Base-by-base conservation (phyloP, 768 basidiomycete genomes). In the Mycena amicta region DNA sequence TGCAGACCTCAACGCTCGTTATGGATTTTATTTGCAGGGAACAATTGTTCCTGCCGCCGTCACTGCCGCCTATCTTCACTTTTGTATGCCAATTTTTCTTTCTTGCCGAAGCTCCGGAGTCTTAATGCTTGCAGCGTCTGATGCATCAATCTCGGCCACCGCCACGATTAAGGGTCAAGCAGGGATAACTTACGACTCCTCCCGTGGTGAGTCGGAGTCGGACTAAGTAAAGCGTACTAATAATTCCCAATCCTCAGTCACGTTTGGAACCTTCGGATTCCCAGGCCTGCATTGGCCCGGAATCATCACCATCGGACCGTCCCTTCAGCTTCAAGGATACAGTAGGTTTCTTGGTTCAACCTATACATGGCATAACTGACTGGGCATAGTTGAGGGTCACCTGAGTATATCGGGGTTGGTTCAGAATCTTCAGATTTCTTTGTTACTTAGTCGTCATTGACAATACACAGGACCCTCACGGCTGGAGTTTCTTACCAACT, bases 261-360 rank as follows among this genome's bases (percentile, higher is more conserved):
- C 53, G 13, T 50, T 66, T 11, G 53, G 47, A 18, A 55, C 59
- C 22, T 60, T 58, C 30, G 65, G 65, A 28, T 66, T 66, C 52
- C 65, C 65, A 25, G 65, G 65, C 8, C 57, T 66, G 4, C 63
- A 66, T 43, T 63, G 61, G 60, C 65, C 65, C 8, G 65, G 65
- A 22, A 47, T 66, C 5, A 43, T 66, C 18, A 66, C 62, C 5
- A 28, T 66, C 5, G 65, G 65, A 4, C 65, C 65, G 23, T 59
- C 65, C 15, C 59, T 66, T 16, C 58, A 37, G 18, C 33, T 37
- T 18, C 8, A 8, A 8, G 33, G 33, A 8, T 37, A 37, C 18
- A 18, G 33, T 37, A 37, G 8, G 33, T 37, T 37, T n/a, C n/a
- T n/a, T n/a, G n/a, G n/a, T n/a, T n/a, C n/a, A n/a, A n/a, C n/a